phyloP scores from a whole-genome alignment of 2,329 filamentous ascomycete genomes.

The Albophoma yamanashiensis region DNA sequence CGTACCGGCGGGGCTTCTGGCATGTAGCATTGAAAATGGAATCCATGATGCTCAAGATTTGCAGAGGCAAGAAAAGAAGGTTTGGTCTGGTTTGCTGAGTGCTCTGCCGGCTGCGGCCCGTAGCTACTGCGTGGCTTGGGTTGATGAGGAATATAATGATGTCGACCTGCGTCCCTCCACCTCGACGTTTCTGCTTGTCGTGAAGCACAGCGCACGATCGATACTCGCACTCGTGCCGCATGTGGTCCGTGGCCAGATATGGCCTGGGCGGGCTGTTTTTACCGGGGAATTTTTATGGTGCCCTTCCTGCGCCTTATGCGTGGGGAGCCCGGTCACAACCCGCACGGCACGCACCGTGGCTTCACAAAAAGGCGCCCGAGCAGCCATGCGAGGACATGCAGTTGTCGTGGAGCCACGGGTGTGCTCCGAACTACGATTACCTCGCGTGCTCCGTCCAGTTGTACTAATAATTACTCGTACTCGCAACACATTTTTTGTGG shows the following conservation, averaged over 20 bases:
- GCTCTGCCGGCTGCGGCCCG: background rate
- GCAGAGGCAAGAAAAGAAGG: constrained; percentile 1
- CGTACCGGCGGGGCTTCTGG: constrained; percentile 39
- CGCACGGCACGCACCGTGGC: background rate
- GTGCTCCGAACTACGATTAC: background rate
- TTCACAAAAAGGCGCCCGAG: background rate
- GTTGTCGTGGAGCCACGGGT: background rate
- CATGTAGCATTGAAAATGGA: constrained; percentile 49
- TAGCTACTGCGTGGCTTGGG: background rate
- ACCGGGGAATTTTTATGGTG: background rate
- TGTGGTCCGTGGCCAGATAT: background rate
- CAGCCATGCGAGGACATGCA: too few species aligned
- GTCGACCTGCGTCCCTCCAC: background rate
- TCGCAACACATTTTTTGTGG: background rate
- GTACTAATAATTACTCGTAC: too few species aligned
- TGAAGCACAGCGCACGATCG: background rate
- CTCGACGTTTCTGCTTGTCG: background rate
- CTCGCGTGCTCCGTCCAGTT: too few species aligned
- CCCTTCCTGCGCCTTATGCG: too few species aligned
- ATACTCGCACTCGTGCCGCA: background rate
- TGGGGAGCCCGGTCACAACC: background rate
- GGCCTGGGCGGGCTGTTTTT: background rate
- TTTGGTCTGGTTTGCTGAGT: background rate
- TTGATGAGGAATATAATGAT: background rate
- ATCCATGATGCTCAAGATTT: constrained; percentile 34